Evolutionary conservation across 208 protist species (phyloP).

Genomic region (Trichomonas tenax): DNA sequence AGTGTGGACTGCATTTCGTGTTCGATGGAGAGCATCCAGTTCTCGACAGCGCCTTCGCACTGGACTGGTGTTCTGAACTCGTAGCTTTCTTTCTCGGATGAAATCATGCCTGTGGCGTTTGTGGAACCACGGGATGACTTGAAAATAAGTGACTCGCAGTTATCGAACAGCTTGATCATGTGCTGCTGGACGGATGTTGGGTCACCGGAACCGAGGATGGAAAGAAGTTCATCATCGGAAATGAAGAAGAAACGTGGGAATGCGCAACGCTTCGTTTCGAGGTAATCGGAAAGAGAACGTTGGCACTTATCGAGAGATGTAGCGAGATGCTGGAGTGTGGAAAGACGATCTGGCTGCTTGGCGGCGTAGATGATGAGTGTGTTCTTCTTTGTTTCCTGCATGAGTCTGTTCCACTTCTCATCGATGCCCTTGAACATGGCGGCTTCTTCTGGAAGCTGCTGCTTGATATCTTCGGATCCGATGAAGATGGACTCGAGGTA

Average conservation of each 20-base stretch:
- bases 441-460: constrained; percentile 88
- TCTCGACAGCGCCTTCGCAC: constrained; percentile 72
- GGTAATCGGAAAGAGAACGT: constrained; percentile 88
- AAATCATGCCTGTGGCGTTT: constrained; percentile 76
- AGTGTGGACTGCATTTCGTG: constrained; percentile 75
- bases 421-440: constrained; percentile 55
- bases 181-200: constrained; percentile 82
- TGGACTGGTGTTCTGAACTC: constrained; percentile 64
- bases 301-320: constrained; percentile 86
- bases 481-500: constrained; percentile 98
- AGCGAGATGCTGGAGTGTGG: constrained; percentile 72
- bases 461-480: constrained; percentile 87
- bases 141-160: constrained; percentile 75
- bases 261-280: constrained; percentile 82
- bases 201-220: constrained; percentile 79
- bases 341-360: constrained; percentile 77
- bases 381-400: constrained; percentile 87
- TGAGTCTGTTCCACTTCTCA: constrained; percentile 64
- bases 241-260: constrained; percentile 99
- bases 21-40: constrained; percentile 85
- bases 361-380: constrained; percentile 87
- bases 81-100: constrained; percentile 77
- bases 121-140: constrained; percentile 46
- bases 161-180: constrained; percentile 97
- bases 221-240: constrained; percentile 92